Base-by-base conservation (phyloP, 352 stramenopile species). In the Phytophthora citrophthora region DNA sequence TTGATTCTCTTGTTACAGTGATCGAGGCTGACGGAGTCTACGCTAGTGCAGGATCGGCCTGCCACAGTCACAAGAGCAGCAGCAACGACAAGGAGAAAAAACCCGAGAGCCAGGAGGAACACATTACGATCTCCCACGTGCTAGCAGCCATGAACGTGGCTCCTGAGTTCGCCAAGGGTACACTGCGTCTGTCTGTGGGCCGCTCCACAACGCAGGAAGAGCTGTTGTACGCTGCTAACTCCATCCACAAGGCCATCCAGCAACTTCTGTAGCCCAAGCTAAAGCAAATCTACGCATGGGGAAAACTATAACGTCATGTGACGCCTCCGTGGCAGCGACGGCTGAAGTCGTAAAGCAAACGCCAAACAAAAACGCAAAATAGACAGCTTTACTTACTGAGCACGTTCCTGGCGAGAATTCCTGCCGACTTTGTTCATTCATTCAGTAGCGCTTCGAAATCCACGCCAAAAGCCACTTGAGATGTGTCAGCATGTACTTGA, bases 101-200 rank as follows among this genome's bases (percentile, higher is more conserved):
- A 2, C 45, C 54, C 1, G 64, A 74, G 24, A 18, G 7, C 11
- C 39, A 71, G 32, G 72, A 79, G 20, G 64, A 72, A 39, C 59
- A 79, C n/a, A 74, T 79, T 48, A 81, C 78, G 44, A 81, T 97
- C 27, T 98, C 91, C 20, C 72, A 93, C 49, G 91, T 99, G 24
- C 86, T 99, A 10, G 59, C 83, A 44, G 96, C 96, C 24, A 99
- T 99, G 90, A 63, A 91, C 54, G 87, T 99, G 5, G 83, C 86
- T 6, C 59, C 71, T 0, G 81, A 94, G 49, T 98, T 89, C 64
- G 97, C 93, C 5, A 74, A 92, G 11, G 96, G 97, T 39, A 99
- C 97, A 9, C 64, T 99, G 39, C 81, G 97, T 16, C 79, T 99
- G 26, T 98, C 92, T 16, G 88, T 99, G 15, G 97, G 97, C 11